Base-by-base conservation (phyloP, 306 rosid species). In the Acmispon strigosus region DNA sequence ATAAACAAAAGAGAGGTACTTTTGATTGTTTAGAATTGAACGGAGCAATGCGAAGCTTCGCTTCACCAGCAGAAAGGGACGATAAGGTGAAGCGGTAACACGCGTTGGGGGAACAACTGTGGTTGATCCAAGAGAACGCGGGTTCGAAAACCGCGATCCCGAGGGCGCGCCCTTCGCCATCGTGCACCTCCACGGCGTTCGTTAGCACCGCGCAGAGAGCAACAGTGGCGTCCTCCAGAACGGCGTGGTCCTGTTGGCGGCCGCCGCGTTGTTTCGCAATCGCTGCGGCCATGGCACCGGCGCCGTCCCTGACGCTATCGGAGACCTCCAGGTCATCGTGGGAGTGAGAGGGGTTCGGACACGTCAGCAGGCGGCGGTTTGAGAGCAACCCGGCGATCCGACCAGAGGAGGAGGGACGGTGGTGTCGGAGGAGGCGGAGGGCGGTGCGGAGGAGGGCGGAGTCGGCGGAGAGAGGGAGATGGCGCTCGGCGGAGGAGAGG, bases 121-220 rank as follows among this genome's bases (percentile, higher is more conserved):
- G 98, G 69, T 89, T 92, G 84, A 92, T 92, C 92, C 89, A 92
- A 64, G 82, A 81, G 76, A 87, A 92, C 51, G 62, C 60, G 1
- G 75, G 62, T 19, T 69, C 76, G 24, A 64, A 92, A 29, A 92
- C 86, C 4, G 95, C 88, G 7, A 89, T 79, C 3, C 95, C 96
- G 0, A 89, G 61, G 4, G 74, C 48, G 32, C 80, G 72, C 24
- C 96, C 94, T 5, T 44, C 55, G 55, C 72, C 24, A 74, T 87
- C 90, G 54, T 84, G 87, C 76, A 92, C 97, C 83, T 92, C 98
- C 6, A 89, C 98, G 10, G 90, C 94, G 78, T 92, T 92, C 37
- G 92, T 92, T 42, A 92, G 77, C 55, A 92, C 90, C 0, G 78
- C 72, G 65, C 96, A 86, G 1, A 92, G 61, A 3, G 84, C 86